Conservation (phyloP, 169 alveolate genomes). For the Perkinsus olseni region DNA sequence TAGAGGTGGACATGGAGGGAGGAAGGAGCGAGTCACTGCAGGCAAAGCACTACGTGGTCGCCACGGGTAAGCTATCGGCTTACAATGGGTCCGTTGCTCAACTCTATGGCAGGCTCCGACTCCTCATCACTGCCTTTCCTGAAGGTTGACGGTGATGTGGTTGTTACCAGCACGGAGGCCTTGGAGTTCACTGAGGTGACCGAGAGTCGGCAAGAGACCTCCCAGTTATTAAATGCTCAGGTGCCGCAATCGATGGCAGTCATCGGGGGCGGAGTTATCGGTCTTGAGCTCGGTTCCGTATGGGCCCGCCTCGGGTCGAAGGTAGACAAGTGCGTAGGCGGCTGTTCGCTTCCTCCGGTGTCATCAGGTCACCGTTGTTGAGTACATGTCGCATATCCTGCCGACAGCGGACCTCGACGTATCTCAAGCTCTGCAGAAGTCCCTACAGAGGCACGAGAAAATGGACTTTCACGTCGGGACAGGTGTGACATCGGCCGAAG, state of each 20-base stretch:
- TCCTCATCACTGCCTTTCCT: conserved; percentile 74
- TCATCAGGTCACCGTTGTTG: conserved; percentile 64
- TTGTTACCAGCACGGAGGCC: conserved; percentile 68
- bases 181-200: conserved; percentile 41
- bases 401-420: conserved; percentile 65
- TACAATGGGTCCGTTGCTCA: neutral
- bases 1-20: conserved; percentile 35
- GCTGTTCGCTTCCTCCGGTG: neutral
- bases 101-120: conserved; percentile 58
- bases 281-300: conserved; percentile 92
- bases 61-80: conserved; percentile 57
- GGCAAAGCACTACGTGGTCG: conserved; percentile 76
- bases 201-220: too few relatives aligned
- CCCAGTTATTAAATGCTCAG: conserved; percentile 23
- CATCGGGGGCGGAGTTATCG: conserved; percentile 98
- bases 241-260: conserved; percentile 82
- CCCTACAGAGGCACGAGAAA: conserved; percentile 51
- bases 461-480: conserved; percentile 49
- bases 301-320: conserved; percentile 83
- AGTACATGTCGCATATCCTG: conserved; percentile 52
- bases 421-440: conserved; percentile 64
- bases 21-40: conserved; percentile 38
- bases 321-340: neutral
- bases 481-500: conserved; percentile 58
- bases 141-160: conserved; percentile 64